Base-by-base conservation (phyloP, 1,284 basidiomycete species). In the Trichosporon ovoides region DNA sequence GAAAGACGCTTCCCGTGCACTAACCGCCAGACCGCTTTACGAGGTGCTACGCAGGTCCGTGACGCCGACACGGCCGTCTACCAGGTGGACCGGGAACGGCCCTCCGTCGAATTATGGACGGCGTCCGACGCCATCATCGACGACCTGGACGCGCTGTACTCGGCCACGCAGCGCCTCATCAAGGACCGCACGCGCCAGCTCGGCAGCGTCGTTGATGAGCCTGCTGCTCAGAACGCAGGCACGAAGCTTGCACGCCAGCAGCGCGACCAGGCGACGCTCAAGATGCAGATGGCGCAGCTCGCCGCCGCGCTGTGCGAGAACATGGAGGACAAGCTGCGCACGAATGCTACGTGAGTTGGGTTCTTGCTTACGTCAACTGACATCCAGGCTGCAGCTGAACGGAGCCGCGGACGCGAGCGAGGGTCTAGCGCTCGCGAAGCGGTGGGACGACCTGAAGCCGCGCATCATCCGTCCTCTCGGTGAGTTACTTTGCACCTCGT, bases 21-120 rank as follows among this genome's bases (percentile, higher is more conserved):
- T 55, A 33, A 61, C 50, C 3, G 1, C 11, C 52, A 92, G 88
- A 84, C 83, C 36, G 83, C 88, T 3, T 80, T 89, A 49, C 82
- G 83, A 63, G 85, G 89, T 3, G 86, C 89, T 0, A 80, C 86
- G 52, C 82, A 85, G 38, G 91, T 88, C 69, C 84, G 92, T 34
- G 81, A 84, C 51, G 84, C 86, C 63, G 86, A 88, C 63, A 71
- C 82, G 3, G 81, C 81, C 3, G 81, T 87, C 7, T 98, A 98
- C 72, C 89, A 88, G 24, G 80, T 97, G 52, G 81, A 84, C 52
- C 57, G 68, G 0, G 58, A 66, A 13, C 78, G 82, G 34, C 86
- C 86, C 1, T 56, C 66, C 0, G 84, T 87, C 79, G 84, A 87
- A 64, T 84, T 90, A 1, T 98, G 95, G 95, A 91, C 91, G 2